Base-by-base conservation (phyloP, 2,329 filamentous ascomycete genomes). In the Penicillium sp. region DNA sequence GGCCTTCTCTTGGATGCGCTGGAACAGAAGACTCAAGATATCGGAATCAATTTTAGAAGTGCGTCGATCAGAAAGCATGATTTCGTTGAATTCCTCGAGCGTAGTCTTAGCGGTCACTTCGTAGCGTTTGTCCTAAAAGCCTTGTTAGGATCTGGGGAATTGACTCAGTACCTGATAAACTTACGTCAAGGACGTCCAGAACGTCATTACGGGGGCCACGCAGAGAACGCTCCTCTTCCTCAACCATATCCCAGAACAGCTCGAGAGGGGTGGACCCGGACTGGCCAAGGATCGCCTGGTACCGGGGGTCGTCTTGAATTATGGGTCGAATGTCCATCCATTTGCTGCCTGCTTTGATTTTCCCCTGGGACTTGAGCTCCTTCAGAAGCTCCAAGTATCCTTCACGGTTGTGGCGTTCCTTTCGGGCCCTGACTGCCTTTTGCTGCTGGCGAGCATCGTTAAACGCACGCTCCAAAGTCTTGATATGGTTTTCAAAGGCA, bases 401-500 rank as follows among this genome's bases (percentile, higher is more conserved):
- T 74, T 99, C 95, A 63, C 95, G 89, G 68, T 90, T 89, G 79
- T 93, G 91, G 65, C 95, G 91, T 75, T 97, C 93, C 67, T 89
- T 78, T 62, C 95, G 88, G 58, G 87, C 85, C 77, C 91, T 94
- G 69, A 85, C 85, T 63, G 89, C 89, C 81, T 96, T 97, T 71
- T 95, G 89, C 68, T 91, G 87, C 78, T 99, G 95, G 65, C 91
- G 89, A 52, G 89, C 86, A 74, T 97, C 93, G 77, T 98, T 98
- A 80, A 96, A 93, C 55, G 87, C 87, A 63, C 93, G 90, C 78
- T 99, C 95, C 66, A 98, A 84, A 60, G 89, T 85, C 79, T 96
- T 97, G 82, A 98, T 95, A 74, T 98, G 94, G 72, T 90, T 92
- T 80, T 98, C 93, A 77, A 98, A 99, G 62, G 91, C 90, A 72